Percentiles rank a stretch among this genome's conserved stretches.
These are phyloP conservation scores for Periconia sp. DNA, from an alignment of 2,329 filamentous ascomycete species.

Conservation along the genomic window DNA sequence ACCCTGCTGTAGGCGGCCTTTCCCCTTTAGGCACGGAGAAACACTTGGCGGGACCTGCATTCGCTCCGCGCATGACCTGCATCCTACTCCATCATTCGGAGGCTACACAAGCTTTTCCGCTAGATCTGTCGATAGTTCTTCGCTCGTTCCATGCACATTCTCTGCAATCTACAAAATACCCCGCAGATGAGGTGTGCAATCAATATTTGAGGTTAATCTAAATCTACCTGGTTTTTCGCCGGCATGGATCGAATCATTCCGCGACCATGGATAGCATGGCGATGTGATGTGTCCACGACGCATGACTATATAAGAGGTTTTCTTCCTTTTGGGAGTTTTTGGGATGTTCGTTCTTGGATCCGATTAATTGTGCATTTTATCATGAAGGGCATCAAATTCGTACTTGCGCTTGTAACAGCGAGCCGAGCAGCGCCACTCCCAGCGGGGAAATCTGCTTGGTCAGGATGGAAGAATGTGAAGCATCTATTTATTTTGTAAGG, in stretches of 20 bases:
- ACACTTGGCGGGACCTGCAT: not conserved
- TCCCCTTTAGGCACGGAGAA: conserved; percentile 22
- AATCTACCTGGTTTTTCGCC: conserved; percentile 28
- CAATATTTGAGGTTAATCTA: conserved; percentile 37
- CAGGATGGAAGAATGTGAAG: conserved; percentile 40
- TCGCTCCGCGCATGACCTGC: not conserved
- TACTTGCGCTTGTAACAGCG: conserved; percentile 26
- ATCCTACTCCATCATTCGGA: conserved; percentile 4
- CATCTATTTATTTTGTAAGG: conserved; percentile 43
- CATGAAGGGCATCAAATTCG: conserved; percentile 27
- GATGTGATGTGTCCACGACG: conserved; percentile 11
- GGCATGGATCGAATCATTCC: conserved; percentile 18
- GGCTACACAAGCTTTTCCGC: conserved; percentile 14
- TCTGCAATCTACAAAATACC: conserved; percentile 23
- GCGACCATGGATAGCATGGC: conserved; percentile 18
- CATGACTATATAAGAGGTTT: conserved; percentile 16
- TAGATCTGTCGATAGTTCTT: conserved; percentile 28
- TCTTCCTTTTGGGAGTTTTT: not conserved
- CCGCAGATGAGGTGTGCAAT: conserved; percentile 16
- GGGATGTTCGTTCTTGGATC: not conserved
- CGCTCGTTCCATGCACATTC: conserved; percentile 13
- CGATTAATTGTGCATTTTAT: conserved; percentile 1
- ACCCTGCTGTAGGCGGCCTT: conserved; percentile 11
- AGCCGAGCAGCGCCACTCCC: conserved; percentile 26
- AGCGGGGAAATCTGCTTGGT: conserved; percentile 28